Conservation (phyloP, 805 yeast genomes). For the Ogataea nitratoaversa region DNA sequence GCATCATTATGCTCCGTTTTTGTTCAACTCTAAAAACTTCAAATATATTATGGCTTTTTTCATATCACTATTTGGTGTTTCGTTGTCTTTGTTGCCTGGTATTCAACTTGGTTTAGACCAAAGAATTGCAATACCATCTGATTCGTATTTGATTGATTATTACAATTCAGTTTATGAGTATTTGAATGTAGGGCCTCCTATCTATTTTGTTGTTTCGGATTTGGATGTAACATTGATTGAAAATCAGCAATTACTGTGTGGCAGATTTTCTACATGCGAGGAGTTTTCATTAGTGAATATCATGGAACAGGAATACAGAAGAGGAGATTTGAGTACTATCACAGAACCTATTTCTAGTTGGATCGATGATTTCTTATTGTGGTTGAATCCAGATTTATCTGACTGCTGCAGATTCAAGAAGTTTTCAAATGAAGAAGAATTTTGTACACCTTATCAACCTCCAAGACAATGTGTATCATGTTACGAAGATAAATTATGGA, state of each 20-base stretch:
- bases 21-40: conserved; percentile 45
- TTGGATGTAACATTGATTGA: conserved; percentile 55
- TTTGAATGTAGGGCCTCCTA: conserved; percentile 87
- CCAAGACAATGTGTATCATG: conserved; percentile 72
- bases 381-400: conserved; percentile 82
- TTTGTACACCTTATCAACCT: conserved; percentile 66
- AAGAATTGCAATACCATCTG: conserved; percentile 78
- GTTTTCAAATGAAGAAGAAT: conserved; percentile 41
- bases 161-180: conserved; percentile 71
- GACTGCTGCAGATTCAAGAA: conserved; percentile 79
- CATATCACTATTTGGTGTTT: conserved; percentile 58
- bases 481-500: conserved; percentile 60
- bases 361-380: conserved; percentile 86
- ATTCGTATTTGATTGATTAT: conserved; percentile 76
- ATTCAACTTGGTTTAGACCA: conserved; percentile 84
- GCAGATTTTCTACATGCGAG: conserved; percentile 81
- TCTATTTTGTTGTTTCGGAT: conserved; percentile 75
- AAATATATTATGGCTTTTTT: conserved; percentile 51
- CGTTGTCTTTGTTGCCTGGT: conserved; percentile 64
- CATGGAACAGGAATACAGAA: conserved; percentile 76
- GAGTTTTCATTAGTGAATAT: conserved; percentile 75
- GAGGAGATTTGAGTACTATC: conserved; percentile 60
- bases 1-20: conserved; percentile 52
- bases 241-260: conserved; percentile 76
- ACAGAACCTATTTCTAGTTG: conserved; percentile 85